phyloP scores from a whole-genome alignment of 2,329 filamentous ascomycete species.

The Nemania serpens region DNA sequence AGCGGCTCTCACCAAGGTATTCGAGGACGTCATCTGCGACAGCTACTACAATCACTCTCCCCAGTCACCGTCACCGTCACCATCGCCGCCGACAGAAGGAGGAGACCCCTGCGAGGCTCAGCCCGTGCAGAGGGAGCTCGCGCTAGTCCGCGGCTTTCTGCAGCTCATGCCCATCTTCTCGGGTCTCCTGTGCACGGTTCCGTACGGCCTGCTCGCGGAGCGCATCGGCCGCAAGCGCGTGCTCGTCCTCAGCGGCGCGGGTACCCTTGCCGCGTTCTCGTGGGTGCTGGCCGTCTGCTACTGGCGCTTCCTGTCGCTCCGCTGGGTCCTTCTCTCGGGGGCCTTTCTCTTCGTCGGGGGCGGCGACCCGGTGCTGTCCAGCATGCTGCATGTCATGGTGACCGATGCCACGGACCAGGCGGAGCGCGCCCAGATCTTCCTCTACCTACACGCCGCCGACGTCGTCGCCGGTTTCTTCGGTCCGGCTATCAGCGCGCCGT shows the following conservation, averaged over 20 bases:
- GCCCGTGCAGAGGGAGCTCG: conserved; percentile 16
- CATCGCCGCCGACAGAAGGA: neutral
- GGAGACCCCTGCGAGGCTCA: neutral
- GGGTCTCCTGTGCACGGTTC: conserved; percentile 15
- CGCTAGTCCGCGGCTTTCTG: conserved; percentile 6
- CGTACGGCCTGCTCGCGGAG: conserved; percentile 14
- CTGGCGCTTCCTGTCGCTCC: conserved; percentile 10
- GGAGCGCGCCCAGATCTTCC: conserved; percentile 20
- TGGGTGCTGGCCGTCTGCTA: conserved; percentile 18
- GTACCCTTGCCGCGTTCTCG: neutral
- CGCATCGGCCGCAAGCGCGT: conserved; percentile 12
- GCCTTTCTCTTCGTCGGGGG: conserved; percentile 17
- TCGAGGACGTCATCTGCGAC: conserved; percentile 11
- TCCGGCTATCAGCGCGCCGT: conserved; percentile 9
- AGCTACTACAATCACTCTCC: neutral
- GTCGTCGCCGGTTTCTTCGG: conserved; percentile 15
- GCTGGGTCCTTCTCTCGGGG: conserved; percentile 10
- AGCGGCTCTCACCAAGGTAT: conserved; percentile 8
- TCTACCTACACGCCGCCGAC: conserved; percentile 12
- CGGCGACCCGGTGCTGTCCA: conserved; percentile 16
- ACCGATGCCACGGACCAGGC: conserved; percentile 4
- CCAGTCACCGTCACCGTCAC: neutral
- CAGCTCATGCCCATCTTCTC: conserved; percentile 15
- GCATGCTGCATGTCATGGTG: conserved; percentile 15
- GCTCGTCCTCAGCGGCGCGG: conserved; percentile 15